Conservation (phyloP, 2,329 filamentous ascomycete genomes). For the Colletotrichum sp. region DNA sequence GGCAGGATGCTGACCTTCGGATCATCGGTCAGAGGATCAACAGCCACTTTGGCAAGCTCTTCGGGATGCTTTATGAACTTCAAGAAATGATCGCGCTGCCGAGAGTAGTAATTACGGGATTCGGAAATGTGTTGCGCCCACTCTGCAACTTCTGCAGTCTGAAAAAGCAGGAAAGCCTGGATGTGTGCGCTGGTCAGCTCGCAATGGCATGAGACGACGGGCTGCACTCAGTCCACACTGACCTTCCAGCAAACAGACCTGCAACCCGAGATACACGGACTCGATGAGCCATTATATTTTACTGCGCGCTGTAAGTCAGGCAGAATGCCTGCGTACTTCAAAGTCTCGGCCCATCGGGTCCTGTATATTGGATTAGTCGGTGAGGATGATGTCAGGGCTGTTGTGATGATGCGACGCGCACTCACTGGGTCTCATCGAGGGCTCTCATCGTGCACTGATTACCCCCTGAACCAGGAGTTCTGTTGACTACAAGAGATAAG, state of each 20-base stretch:
- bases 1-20: constrained; percentile 47
- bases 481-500: not conserved
- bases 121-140: constrained; percentile 74
- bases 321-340: constrained; percentile 61
- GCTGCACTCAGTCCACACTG: constrained; percentile 16
- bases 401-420: constrained; percentile 2
- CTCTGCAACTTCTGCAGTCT: constrained; percentile 64
- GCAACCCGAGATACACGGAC: constrained; percentile 73
- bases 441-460: constrained; percentile 1
- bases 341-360: constrained; percentile 71
- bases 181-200: constrained; percentile 12
- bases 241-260: constrained; percentile 95
- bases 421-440: constrained; percentile 18
- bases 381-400: constrained; percentile 23
- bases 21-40: constrained; percentile 89
- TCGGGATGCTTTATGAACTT: constrained; percentile 86
- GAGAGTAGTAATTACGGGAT: constrained; percentile 75
- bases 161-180: constrained; percentile 82
- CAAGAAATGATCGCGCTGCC: constrained; percentile 75
- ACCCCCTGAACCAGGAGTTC: not conserved
- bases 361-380: constrained; percentile 41
- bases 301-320: constrained; percentile 70
- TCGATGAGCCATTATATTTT: constrained; percentile 61
- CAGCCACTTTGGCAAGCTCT: constrained; percentile 70
- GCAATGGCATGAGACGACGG: not conserved